phyloP scores from a whole-genome alignment of 2,329 filamentous ascomycete genomes.

The Hypoxylon sp. region DNA sequence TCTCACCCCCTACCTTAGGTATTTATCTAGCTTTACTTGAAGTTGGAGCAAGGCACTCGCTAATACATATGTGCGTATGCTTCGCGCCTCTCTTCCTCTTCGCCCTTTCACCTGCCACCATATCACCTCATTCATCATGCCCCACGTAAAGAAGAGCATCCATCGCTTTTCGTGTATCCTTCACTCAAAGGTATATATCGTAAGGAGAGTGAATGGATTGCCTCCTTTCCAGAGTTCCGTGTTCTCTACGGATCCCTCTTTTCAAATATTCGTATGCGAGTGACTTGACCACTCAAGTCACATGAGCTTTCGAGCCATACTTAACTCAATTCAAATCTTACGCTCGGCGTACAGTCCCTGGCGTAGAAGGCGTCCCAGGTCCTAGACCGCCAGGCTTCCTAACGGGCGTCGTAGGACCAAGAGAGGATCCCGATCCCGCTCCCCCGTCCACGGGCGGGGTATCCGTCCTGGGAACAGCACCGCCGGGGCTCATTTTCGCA shows the following conservation, averaged over 20 bases:
- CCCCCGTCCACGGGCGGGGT: slow-evolving; percentile 49
- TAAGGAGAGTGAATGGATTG: neutral
- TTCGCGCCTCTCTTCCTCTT: neutral
- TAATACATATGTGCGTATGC: neutral
- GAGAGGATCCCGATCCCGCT: slow-evolving; percentile 20
- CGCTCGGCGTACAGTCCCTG: slow-evolving; percentile 11
- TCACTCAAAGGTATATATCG: neutral
- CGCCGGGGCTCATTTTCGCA: slow-evolving; percentile 47
- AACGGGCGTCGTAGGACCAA: slow-evolving; percentile 45
- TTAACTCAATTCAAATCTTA: slow-evolving; percentile 9
- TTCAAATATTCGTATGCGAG: neutral
- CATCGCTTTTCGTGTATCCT: neutral
- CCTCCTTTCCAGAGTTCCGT: neutral
- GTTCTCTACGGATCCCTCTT: neutral
- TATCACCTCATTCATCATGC: neutral
- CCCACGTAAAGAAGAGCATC: neutral
- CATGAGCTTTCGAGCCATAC: neutral
- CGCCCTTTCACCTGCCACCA: neutral
- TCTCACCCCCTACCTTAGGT: neutral
- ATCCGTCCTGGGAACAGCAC: slow-evolving; percentile 45
- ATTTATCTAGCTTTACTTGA: neutral
- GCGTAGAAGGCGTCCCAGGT: slow-evolving; percentile 38
- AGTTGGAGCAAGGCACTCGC: neutral
- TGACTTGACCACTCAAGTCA: neutral
- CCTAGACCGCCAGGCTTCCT: slow-evolving; percentile 35